Evolutionary conservation across 805 yeast species (phyloP), one percentile per base, ranked within the genome.

Genomic region (Middelhovenomyces tepae): DNA sequence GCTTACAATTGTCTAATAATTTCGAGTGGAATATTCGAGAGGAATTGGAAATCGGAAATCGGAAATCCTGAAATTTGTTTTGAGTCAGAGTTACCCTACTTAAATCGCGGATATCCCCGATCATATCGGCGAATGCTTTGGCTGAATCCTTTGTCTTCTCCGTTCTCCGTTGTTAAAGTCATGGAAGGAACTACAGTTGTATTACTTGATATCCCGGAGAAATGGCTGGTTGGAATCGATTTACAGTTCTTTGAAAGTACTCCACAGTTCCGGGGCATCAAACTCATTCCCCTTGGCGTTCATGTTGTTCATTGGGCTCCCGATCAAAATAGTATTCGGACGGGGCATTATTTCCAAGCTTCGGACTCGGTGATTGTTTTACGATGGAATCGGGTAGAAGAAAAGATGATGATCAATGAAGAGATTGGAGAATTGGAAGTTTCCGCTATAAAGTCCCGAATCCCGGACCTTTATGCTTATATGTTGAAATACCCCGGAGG

Each of bases 251-350:
- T 72, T 56, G 57, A 56, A 22, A 46, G 67, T 6, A 63, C 60
- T 16, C 38, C 50, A 7, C 35, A 53, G 2, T 54, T 71, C 16
- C 57, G 52, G 36, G 83, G 83, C 1, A 60, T 77, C 40, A 73
- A 73, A 41, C 50, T 54, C 11, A 55, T 77, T 3, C 64, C 71
- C 0, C 37, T 49, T 3, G 83, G 83, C 0, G 29, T 64, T 0
- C 84, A 77, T 50, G 51, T 73, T 1, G 43, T 76, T 8, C 83
- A 77, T 50, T 64, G 69, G 53, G 67, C 72, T 0, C 51, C 52
- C 25, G 53, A 47, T 32, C 40, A 47, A 4, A 32, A 46, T 24
- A 71, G 60, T 44, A 52, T 58, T 43, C 59, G 64, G 36, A 43
- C 49, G 35, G 78, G 77, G 3, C 28, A 27, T 19, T 40, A 37